Evolutionary conservation across 2,329 filamentous ascomycete species (phyloP).

Genomic region (Immersiporthe knoxdaviesiana): DNA sequence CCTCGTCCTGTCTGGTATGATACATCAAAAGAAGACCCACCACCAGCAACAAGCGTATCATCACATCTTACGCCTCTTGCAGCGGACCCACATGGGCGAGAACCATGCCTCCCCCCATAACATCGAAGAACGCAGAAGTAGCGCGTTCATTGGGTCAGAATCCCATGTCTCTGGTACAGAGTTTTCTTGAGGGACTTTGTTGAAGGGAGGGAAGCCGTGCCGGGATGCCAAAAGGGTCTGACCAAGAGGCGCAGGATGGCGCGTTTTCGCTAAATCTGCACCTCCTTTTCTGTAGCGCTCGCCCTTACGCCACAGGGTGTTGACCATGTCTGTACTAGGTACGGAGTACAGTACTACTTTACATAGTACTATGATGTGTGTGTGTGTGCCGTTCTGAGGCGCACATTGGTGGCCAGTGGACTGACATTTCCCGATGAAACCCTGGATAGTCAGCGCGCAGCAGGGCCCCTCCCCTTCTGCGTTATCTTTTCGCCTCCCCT

Average conservation of each 20-base stretch:
- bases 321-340: too few relatives aligned
- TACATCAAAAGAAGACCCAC: background rate
- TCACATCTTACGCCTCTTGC: constrained; percentile 9
- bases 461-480: constrained; percentile 4
- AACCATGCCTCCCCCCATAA: background rate
- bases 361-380: background rate
- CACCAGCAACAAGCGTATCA: background rate
- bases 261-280: constrained; percentile 25
- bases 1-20: constrained; percentile 1
- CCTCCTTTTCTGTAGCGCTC: constrained; percentile 26
- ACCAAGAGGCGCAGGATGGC: constrained; percentile 8
- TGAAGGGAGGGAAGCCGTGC: background rate
- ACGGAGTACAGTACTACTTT: too few relatives aligned
- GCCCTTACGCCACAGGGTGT: background rate
- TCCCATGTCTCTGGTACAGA: constrained; percentile 19
- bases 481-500: constrained; percentile 23
- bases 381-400: background rate
- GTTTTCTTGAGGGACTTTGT: background rate
- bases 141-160: constrained; percentile 15
- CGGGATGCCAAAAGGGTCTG: background rate
- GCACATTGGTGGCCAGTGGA: background rate
- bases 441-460: constrained; percentile 1
- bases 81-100: constrained; percentile 10
- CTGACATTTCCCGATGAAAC: constrained; percentile 1
- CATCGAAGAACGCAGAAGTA: constrained; percentile 9